Evolutionary conservation across 1,139 yeast genomes (phyloP).

Genomic region (Yamadazyma aaseri): DNA sequence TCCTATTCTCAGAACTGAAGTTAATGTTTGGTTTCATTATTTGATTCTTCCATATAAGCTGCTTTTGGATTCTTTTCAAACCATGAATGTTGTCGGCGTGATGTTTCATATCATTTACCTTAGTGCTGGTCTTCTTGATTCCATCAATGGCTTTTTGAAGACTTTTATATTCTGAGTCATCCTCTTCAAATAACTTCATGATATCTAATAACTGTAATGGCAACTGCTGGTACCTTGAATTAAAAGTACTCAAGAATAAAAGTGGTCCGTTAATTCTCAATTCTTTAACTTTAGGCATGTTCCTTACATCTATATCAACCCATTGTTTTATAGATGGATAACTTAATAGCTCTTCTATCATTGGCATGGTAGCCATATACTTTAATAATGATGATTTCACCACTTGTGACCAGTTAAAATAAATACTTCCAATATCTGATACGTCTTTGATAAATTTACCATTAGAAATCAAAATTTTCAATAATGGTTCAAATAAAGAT

Average conservation of each 20-base stretch:
- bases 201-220: constrained; percentile 68
- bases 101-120: constrained; percentile 51
- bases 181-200: constrained; percentile 42
- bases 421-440: constrained; percentile 56
- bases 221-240: constrained; percentile 70
- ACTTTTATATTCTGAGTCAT: constrained; percentile 55
- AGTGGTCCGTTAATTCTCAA: constrained; percentile 55
- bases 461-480: constrained; percentile 41
- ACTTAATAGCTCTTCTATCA: constrained; percentile 31
- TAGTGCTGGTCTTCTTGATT: constrained; percentile 35
- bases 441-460: constrained; percentile 65
- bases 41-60: constrained; percentile 47
- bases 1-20: constrained; percentile 55
- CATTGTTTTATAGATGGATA: constrained; percentile 53
- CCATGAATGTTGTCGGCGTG: constrained; percentile 55
- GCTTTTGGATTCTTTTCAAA: constrained; percentile 45
- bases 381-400: constrained; percentile 52
- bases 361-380: constrained; percentile 53
- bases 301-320: constrained; percentile 45
- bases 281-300: constrained; percentile 41
- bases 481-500: constrained; percentile 53
- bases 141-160: constrained; percentile 53
- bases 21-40: constrained; percentile 46
- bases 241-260: constrained; percentile 71
- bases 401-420: constrained; percentile 61